Evolutionary conservation across 352 stramenopile genomes (phyloP).

Genomic region (Globisporangium okanoganense): DNA sequence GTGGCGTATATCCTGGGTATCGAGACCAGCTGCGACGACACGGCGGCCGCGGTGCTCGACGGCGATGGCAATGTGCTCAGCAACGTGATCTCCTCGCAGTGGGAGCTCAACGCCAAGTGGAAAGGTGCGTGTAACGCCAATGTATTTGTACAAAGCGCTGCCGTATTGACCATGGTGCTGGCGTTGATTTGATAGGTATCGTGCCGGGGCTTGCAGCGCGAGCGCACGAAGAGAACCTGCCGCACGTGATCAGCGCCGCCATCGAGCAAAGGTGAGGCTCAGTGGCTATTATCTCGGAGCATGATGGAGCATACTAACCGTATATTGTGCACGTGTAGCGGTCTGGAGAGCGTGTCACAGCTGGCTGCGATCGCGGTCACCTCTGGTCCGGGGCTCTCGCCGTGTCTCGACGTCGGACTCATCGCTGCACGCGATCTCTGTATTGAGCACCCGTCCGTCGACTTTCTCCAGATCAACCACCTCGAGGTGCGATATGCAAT

Average conservation of each 20-base stretch:
- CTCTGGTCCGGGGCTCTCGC: constrained; percentile 94
- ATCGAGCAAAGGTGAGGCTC: constrained; percentile 76
- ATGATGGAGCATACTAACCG: neutral
- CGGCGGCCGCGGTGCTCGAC: constrained; percentile 87
- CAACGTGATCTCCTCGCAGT: constrained; percentile 93
- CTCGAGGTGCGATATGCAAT: constrained; percentile 93
- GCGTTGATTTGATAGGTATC: constrained; percentile 68
- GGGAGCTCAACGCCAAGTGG: constrained; percentile 84
- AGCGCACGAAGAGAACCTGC: constrained; percentile 94
- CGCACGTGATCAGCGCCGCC: constrained; percentile 90
- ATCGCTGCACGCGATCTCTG: constrained; percentile 82
- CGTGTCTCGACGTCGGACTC: constrained; percentile 95
- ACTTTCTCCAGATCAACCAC: constrained; percentile 97
- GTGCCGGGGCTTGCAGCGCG: constrained; percentile 93
- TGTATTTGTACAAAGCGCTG: neutral
- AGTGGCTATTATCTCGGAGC: neutral
- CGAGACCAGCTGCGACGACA: constrained; percentile 96
- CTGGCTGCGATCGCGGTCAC: constrained; percentile 96
- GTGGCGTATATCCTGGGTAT: constrained; percentile 90
- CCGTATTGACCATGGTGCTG: neutral
- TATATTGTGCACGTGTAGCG: constrained; percentile 27
- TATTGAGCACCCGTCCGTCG: constrained; percentile 73
- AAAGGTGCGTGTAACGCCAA: constrained; percentile 36
- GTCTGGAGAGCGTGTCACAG: constrained; percentile 63
- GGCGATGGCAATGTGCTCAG: constrained; percentile 90